These are phyloP conservation scores for Cardiospermum halicacabum DNA, from an alignment of 345 rosid species.

Conservation along the genomic window DNA sequence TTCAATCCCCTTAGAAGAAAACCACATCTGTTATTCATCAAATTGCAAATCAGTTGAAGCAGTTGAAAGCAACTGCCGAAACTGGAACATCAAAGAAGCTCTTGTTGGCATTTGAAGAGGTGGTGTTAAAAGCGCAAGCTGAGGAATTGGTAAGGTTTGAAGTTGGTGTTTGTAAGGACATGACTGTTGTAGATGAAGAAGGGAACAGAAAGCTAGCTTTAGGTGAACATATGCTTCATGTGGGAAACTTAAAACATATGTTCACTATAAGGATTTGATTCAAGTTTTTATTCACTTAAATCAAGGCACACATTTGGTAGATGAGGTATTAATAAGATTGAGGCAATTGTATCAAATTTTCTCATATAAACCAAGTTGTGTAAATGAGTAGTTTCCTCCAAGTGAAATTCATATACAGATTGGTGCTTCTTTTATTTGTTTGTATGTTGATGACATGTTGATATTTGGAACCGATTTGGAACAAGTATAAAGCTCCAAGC, in stretches of 20 bases:
- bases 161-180: conserved; percentile 71
- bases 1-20: too few species aligned
- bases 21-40: conserved; percentile 51
- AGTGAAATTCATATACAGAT: background rate
- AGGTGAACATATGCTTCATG: conserved; percentile 68
- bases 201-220: conserved; percentile 58
- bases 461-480: too few species aligned
- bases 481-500: too few species aligned
- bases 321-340: conserved; percentile 16
- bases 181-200: conserved; percentile 64
- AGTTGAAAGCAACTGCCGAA: conserved; percentile 35
- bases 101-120: conserved; percentile 62
- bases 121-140: conserved; percentile 29
- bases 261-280: conserved; percentile 52
- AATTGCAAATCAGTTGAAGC: conserved; percentile 56
- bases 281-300: background rate
- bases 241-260: conserved; percentile 62
- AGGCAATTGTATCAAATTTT: conserved; percentile 9
- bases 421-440: background rate
- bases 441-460: too few species aligned
- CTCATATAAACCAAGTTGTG: background rate
- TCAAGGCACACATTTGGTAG: conserved; percentile 3
- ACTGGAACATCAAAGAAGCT: conserved; percentile 60
- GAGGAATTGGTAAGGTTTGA: conserved; percentile 45
- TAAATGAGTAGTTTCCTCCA: background rate